phyloP scores from a whole-genome alignment of 1,139 yeast species.

The Spencermartinsiella ligniputridi region DNA sequence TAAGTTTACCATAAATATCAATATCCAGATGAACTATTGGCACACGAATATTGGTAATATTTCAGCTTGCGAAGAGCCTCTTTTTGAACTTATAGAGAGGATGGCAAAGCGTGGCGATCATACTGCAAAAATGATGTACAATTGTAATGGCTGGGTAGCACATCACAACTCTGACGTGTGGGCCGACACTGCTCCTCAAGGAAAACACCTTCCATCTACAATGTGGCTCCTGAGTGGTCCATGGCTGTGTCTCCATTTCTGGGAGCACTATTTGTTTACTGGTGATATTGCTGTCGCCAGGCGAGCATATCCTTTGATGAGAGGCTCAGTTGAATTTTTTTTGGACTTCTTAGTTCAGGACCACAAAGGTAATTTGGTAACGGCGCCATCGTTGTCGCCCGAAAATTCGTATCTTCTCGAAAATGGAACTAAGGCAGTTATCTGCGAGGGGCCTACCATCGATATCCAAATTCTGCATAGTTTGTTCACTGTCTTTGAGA shows the following conservation, averaged over 20 bases:
- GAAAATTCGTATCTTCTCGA: slow-evolving; percentile 10
- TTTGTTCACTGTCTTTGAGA: slow-evolving; percentile 5
- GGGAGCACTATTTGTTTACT: slow-evolving; percentile 12
- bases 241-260: slow-evolving; percentile 10
- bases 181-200: slow-evolving; percentile 13
- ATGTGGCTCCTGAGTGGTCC: slow-evolving; percentile 10
- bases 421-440: slow-evolving; percentile 1
- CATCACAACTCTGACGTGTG: slow-evolving; percentile 12
- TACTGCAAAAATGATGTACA: slow-evolving; percentile 10
- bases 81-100: slow-evolving; percentile 4
- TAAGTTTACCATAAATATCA: slow-evolving; percentile 12
- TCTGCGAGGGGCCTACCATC: slow-evolving; percentile 10
- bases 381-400: slow-evolving; percentile 13
- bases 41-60: slow-evolving; percentile 6
- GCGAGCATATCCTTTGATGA: slow-evolving; percentile 9
- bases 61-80: slow-evolving; percentile 9
- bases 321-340: slow-evolving; percentile 11
- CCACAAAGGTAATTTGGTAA: slow-evolving; percentile 8
- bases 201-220: slow-evolving; percentile 9
- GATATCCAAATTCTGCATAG: slow-evolving; percentile 7
- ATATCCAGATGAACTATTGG: slow-evolving; percentile 13
- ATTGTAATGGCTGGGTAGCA: slow-evolving; percentile 12
- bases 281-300: slow-evolving; percentile 5
- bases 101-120: slow-evolving; percentile 5
- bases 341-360: slow-evolving; percentile 7